Evolutionary conservation across 345 rosid genomes (phyloP).

Genomic region (Dipteronia sinensis): DNA sequence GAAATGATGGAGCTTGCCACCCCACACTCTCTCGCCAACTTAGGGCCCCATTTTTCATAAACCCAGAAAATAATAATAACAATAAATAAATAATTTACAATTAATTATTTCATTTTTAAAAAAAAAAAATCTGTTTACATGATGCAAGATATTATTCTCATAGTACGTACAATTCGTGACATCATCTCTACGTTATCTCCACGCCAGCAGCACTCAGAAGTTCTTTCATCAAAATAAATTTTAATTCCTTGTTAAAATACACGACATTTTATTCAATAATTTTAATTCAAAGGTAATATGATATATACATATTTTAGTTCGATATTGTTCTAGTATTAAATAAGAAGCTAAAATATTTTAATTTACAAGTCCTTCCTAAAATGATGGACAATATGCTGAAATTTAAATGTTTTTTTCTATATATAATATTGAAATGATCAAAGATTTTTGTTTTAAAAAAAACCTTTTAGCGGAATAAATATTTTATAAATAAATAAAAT

Average conservation of each 20-base stretch:
- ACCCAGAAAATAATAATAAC: conserved; percentile 13
- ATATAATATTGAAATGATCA: neutral
- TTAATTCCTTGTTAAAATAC: neutral
- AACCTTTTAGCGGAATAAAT: too few species aligned
- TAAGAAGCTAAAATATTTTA: too few species aligned
- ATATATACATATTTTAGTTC: neutral
- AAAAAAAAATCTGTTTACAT: neutral
- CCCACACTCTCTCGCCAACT: conserved; percentile 36
- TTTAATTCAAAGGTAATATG: too few species aligned
- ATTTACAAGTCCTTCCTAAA: neutral
- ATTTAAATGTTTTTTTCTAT: too few species aligned
- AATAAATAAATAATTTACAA: neutral
- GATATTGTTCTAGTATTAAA: too few species aligned
- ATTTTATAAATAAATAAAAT: too few species aligned
- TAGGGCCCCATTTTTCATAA: conserved; percentile 30
- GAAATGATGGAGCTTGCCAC: conserved; percentile 62
- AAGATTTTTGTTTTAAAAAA: too few species aligned
- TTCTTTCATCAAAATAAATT: neutral
- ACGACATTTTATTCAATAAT: too few species aligned
- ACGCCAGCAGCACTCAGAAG: conserved; percentile 22
- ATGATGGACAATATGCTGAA: neutral
- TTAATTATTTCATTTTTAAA: neutral
- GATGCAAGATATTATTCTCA: conserved; percentile 24
- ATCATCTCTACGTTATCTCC: conserved; percentile 35
- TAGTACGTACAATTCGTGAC: conserved; percentile 31